phyloP scores from a whole-genome alignment of 768 basidiomycete genomes.

The Russula sp. region DNA sequence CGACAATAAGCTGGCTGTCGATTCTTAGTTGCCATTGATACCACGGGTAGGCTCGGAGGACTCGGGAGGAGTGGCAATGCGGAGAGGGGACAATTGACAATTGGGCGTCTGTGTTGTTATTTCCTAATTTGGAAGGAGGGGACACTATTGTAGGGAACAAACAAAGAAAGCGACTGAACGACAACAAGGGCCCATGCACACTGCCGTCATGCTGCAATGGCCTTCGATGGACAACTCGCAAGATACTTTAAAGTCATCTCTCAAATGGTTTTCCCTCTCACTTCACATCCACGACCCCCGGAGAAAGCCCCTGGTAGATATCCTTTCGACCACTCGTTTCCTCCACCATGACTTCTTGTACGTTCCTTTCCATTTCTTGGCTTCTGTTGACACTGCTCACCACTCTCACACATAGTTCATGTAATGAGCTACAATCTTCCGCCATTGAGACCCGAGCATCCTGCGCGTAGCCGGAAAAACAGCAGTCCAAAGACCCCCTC shows the following conservation, averaged over 20 bases:
- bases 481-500: conserved; percentile 23
- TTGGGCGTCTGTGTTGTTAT: background rate
- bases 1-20: background rate
- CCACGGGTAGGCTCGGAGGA: background rate
- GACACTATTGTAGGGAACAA: background rate
- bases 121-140: conserved; percentile 2
- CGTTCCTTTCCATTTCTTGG: background rate
- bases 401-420: background rate
- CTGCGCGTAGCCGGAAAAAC: conserved; percentile 25
- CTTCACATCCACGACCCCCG: background rate
- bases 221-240: background rate
- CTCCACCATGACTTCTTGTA: conserved; percentile 2
- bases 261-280: background rate
- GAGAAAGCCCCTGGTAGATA: background rate
- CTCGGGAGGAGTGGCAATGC: no score
- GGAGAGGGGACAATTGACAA: conserved; percentile 4
- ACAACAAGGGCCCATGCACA: background rate
- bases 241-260: conserved; percentile 4
- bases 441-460: conserved; percentile 23
- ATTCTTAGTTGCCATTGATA: background rate
- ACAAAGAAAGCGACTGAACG: background rate
- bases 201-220: no score
- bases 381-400: background rate
- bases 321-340: background rate
- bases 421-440: conserved; percentile 13